Evolutionary conservation across 2,329 filamentous ascomycete species (phyloP).

Genomic region (Endoconidiophora laricicola): DNA sequence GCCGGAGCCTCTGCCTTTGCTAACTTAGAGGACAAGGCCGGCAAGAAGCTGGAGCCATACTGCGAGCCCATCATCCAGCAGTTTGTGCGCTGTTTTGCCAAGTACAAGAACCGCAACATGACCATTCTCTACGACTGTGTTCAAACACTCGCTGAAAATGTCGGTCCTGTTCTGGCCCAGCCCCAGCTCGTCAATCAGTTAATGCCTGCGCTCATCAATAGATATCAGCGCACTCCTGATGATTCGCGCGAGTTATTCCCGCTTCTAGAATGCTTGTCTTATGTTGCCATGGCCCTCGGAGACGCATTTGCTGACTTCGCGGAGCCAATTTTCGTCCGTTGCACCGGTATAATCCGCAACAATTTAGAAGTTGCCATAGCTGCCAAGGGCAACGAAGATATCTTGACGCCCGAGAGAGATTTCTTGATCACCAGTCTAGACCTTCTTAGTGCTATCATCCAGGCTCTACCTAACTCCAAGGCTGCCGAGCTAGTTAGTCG

Average conservation of each 20-base stretch:
- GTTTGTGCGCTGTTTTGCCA: conserved; percentile 78
- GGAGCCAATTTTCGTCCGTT: conserved; percentile 69
- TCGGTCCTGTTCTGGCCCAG: conserved; percentile 65
- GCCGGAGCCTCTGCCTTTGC: conserved; percentile 92
- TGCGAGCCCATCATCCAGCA: conserved; percentile 80
- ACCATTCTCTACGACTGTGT: conserved; percentile 98
- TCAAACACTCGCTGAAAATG: conserved; percentile 85
- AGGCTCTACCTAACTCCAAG: conserved; percentile 61
- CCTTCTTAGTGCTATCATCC: conserved; percentile 80
- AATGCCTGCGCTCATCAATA: conserved; percentile 80
- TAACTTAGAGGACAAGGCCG: conserved; percentile 86
- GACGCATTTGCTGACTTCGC: conserved; percentile 73
- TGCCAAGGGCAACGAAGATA: conserved; percentile 46
- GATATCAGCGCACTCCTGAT: conserved; percentile 76
- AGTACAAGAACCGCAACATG: conserved; percentile 98
- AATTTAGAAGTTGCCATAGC: conserved; percentile 71
- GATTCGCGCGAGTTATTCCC: conserved; percentile 89
- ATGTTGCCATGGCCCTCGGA: conserved; percentile 75
- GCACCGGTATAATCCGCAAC: conserved; percentile 77
- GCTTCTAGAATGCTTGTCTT: conserved; percentile 88
- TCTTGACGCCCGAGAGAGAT: conserved; percentile 84
- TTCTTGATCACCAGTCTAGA: conserved; percentile 92
- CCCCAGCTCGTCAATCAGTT: conserved; percentile 67
- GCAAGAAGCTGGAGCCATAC: conserved; percentile 65
- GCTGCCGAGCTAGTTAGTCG: conserved; percentile 59